These are phyloP conservation scores for Thraustochytrium sp. DNA, from an alignment of 352 stramenopile species.

Conservation along the genomic window DNA sequence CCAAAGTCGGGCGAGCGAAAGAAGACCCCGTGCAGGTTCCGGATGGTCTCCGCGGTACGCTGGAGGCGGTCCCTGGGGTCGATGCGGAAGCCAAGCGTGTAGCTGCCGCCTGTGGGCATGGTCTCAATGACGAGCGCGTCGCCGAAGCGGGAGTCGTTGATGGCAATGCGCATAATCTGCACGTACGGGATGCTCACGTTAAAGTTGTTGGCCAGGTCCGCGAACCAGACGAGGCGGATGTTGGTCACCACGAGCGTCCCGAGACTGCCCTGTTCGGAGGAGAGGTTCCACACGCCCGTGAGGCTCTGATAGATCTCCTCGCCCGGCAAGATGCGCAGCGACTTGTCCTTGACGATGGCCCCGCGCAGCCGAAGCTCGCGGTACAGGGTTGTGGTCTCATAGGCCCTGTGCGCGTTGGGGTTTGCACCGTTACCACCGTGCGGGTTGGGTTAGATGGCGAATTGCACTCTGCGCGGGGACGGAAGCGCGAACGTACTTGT, in stretches of 20 bases:
- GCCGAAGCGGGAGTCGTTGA: constrained; percentile 80
- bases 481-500: constrained; percentile 53
- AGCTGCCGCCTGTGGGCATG: constrained; percentile 64
- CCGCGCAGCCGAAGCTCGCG: constrained; percentile 82
- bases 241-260: constrained; percentile 86
- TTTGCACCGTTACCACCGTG: not conserved
- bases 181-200: constrained; percentile 90
- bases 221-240: constrained; percentile 83
- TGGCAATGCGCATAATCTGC: constrained; percentile 70
- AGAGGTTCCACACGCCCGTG: constrained; percentile 81
- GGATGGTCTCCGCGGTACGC: constrained; percentile 66
- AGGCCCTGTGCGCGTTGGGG: constrained; percentile 53
- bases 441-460: not conserved
- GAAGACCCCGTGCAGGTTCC: constrained; percentile 51
- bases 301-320: constrained; percentile 71
- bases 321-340: constrained; percentile 72
- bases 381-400: constrained; percentile 84
- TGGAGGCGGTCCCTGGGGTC: constrained; percentile 73
- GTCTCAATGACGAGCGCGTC: constrained; percentile 81
- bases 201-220: constrained; percentile 85
- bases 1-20: constrained; percentile 77
- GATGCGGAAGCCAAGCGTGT: constrained; percentile 82
- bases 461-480: not conserved
- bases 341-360: constrained; percentile 78
- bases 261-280: constrained; percentile 81